These are phyloP conservation scores for Aspergillus kassunensis DNA, from an alignment of 495 filamentous ascomycete genomes.

Conservation along the genomic window DNA sequence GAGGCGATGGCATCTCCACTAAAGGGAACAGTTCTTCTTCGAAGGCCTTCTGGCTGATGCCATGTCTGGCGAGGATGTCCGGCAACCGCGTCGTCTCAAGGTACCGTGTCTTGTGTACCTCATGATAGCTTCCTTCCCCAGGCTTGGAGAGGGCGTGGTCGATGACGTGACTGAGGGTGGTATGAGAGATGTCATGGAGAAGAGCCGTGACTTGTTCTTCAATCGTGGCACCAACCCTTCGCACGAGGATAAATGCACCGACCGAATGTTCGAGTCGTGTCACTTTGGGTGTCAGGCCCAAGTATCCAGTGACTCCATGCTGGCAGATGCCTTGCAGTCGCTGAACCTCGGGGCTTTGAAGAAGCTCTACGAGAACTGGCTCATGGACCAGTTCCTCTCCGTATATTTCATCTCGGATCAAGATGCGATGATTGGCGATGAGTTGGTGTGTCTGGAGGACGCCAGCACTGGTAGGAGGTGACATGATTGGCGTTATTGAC, in stretches of 20 bases:
- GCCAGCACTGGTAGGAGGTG: neutral
- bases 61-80: constrained; percentile 30
- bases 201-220: constrained; percentile 42
- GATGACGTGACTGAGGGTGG: constrained; percentile 40
- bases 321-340: constrained; percentile 37
- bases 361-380: constrained; percentile 35
- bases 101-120: constrained; percentile 40
- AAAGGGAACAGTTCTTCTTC: constrained; percentile 39
- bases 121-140: constrained; percentile 40
- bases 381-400: constrained; percentile 30
- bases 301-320: constrained; percentile 34
- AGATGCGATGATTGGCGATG: neutral
- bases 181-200: constrained; percentile 43
- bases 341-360: constrained; percentile 28
- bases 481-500: neutral
- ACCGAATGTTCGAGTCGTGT: constrained; percentile 44
- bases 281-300: constrained; percentile 31
- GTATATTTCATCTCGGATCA: constrained; percentile 35
- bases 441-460: neutral
- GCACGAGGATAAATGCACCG: constrained; percentile 40
- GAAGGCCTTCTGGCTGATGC: constrained; percentile 25
- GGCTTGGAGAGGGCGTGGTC: constrained; percentile 38
- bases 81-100: constrained; percentile 31
- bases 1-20: constrained; percentile 38
- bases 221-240: constrained; percentile 32